These are phyloP conservation scores for Dianthus caryophyllus DNA, from an alignment of 148 eudicot species.

Conservation along the genomic window DNA sequence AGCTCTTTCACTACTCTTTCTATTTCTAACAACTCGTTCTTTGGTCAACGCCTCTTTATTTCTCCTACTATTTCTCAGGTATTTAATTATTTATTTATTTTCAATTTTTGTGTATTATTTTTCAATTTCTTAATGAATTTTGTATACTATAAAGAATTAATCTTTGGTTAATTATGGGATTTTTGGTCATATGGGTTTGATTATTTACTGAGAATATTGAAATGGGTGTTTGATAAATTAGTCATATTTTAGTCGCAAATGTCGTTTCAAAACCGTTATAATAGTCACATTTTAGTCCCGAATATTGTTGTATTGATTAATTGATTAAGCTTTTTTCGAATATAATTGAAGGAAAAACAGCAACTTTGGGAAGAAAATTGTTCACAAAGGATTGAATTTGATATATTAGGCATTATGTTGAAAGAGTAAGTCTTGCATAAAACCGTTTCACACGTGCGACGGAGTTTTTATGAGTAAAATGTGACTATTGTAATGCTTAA, in stretches of 20 bases:
- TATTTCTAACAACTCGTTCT: conserved; percentile 65
- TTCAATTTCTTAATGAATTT: neutral
- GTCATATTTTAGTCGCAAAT: neutral
- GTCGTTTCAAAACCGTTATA: too few relatives aligned
- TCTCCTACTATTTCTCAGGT: conserved; percentile 39
- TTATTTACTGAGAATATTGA: neutral
- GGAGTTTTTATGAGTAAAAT: too few relatives aligned
- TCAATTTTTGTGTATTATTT: neutral
- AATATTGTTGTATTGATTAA: too few relatives aligned
- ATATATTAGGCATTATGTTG: too few relatives aligned
- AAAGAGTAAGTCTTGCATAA: too few relatives aligned
- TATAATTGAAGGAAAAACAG: neutral
- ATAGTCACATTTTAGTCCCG: too few relatives aligned
- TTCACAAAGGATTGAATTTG: too few relatives aligned
- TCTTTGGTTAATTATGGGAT: conserved; percentile 7
- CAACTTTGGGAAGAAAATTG: neutral
- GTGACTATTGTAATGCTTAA: too few relatives aligned
- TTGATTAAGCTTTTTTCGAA: neutral
- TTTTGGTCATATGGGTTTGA: neutral
- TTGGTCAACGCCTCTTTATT: conserved; percentile 63
- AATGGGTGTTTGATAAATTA: conserved; percentile 3
- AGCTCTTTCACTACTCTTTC: conserved; percentile 72
- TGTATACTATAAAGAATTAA: neutral
- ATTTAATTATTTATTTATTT: neutral
- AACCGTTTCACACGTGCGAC: too few relatives aligned